Percentiles rank a stretch among this genome's conserved stretches.
Evolutionary conservation across 2,329 filamentous ascomycete species (phyloP).

Genomic region (Aspergillus quadrilineatus): DNA sequence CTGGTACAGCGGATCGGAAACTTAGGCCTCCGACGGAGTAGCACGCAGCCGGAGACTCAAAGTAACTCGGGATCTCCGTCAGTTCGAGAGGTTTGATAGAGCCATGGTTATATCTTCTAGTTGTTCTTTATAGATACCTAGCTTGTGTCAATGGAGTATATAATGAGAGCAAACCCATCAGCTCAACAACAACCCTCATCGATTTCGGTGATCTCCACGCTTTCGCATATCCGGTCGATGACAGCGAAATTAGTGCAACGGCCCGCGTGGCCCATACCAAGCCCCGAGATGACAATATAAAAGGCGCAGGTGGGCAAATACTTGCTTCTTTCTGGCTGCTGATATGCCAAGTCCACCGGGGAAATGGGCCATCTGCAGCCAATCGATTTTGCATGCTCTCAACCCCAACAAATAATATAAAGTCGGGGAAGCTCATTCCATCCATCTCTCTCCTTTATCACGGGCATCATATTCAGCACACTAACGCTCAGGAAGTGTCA

Average conservation of each 20-base stretch:
- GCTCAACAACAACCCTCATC: not conserved
- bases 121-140: slow-evolving; percentile 22
- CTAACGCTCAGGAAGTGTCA: not conserved
- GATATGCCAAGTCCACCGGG: slow-evolving; percentile 10
- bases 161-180: not conserved
- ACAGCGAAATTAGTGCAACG: not conserved
- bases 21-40: slow-evolving; percentile 60
- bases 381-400: slow-evolving; percentile 14
- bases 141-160: slow-evolving; percentile 10
- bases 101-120: slow-evolving; percentile 13
- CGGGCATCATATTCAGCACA: not conserved
- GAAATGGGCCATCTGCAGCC: slow-evolving; percentile 8
- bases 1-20: slow-evolving; percentile 83
- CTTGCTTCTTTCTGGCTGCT: slow-evolving; percentile 8
- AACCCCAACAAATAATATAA: slow-evolving; percentile 5
- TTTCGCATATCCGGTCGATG: too few relatives aligned
- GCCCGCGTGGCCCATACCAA: not conserved
- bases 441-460: not conserved
- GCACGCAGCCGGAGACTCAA: slow-evolving; percentile 33
- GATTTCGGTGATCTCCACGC: not conserved
- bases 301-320: slow-evolving; percentile 6
- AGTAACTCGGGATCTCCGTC: slow-evolving; percentile 31
- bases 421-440: not conserved
- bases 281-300: not conserved
- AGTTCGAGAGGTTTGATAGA: slow-evolving; percentile 36